Evolutionary conservation across 2,329 filamentous ascomycete genomes (phyloP), one percentile per base, ranked within the genome.

Genomic region (Ophiosphaerella herpotricha): DNA sequence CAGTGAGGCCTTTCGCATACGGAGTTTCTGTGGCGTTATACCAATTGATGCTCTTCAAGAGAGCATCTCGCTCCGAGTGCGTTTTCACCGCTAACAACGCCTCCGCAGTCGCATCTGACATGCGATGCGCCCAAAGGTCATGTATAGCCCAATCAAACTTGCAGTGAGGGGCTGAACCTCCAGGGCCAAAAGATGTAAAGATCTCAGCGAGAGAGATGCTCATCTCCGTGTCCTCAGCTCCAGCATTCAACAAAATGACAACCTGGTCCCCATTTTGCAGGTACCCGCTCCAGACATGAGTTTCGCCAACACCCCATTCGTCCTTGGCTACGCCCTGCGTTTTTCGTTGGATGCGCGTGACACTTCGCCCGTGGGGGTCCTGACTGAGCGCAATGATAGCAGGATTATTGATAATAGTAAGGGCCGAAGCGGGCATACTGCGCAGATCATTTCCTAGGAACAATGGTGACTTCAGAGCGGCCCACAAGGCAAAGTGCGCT

Each of bases 371-470:
- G 39, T 64, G 61, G 2, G 62, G 59, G 14, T 66, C 61, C 13
- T 66, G 62, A 34, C 57, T 66, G 5, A 66, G 52, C 11, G 62
- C 61, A 12, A 66, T 61, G 16, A 66, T 63, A n/a, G 62, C 62
- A 1, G 61, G 62, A 38, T 75, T 75, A 41, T 69, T 74, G 24
- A 75, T 62, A 5, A 78, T 75, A 2, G 64, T 67, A 11, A 80
- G 60, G 5, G 71, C 73, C 23, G 74, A 64, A 2, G 71, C 66
- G 0, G 71, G 63, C 41, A 77, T 73, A 14, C 70, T 68, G 38
- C 67, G 69, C 67, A 72, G 51, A 54, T 72, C 48, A 58, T 78
- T 64, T 50, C 76, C 77, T 55, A 81, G 73, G 61, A 80, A 50
- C 46, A 77, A 55, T 47, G 74, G 74, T 5, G 67, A 71, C 49